phyloP scores from a whole-genome alignment of 345 rosid species.

The Barbarea vulgaris region DNA sequence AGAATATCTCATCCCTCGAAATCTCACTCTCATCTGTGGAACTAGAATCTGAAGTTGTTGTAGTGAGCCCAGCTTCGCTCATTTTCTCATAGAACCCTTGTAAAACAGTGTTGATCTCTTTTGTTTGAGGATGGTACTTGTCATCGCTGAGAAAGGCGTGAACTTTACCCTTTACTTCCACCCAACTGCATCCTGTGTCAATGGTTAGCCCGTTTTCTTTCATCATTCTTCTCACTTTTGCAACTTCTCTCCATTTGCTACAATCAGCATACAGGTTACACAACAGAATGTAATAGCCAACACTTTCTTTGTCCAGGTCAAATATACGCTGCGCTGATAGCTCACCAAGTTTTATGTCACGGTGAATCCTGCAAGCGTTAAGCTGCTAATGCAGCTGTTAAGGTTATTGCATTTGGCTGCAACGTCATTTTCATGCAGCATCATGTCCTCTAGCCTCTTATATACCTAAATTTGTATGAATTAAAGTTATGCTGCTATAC shows the following conservation, averaged over 20 bases:
- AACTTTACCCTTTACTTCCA: conserved; percentile 73
- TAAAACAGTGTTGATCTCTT: conserved; percentile 61
- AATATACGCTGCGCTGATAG: conserved; percentile 63
- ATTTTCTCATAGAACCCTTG: conserved; percentile 65
- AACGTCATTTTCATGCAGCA: too few species aligned
- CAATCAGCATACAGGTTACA: conserved; percentile 67
- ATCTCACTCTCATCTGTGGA: conserved; percentile 51
- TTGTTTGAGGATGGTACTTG: conserved; percentile 56
- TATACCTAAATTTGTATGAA: conserved; percentile 11
- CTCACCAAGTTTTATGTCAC: conserved; percentile 59
- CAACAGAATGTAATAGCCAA: conserved; percentile 70
- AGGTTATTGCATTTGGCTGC: too few species aligned
- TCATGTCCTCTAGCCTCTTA: conserved; percentile 98
- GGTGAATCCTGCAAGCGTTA: conserved; percentile 72
- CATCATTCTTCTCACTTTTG: conserved; percentile 62
- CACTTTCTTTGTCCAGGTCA: conserved; percentile 58
- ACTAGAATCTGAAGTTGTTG: conserved; percentile 39
- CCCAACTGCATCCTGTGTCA: conserved; percentile 92
- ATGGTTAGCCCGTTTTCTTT: conserved; percentile 62
- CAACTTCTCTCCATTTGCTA: conserved; percentile 74
- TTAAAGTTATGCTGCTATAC: neutral
- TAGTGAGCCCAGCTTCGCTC: conserved; percentile 44
- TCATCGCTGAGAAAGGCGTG: conserved; percentile 82
- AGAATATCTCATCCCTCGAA: conserved; percentile 73
- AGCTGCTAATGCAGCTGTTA: too few species aligned